Base-by-base conservation (phyloP, 192 early-diverging fungal genomes). In the Podila epicladia region DNA sequence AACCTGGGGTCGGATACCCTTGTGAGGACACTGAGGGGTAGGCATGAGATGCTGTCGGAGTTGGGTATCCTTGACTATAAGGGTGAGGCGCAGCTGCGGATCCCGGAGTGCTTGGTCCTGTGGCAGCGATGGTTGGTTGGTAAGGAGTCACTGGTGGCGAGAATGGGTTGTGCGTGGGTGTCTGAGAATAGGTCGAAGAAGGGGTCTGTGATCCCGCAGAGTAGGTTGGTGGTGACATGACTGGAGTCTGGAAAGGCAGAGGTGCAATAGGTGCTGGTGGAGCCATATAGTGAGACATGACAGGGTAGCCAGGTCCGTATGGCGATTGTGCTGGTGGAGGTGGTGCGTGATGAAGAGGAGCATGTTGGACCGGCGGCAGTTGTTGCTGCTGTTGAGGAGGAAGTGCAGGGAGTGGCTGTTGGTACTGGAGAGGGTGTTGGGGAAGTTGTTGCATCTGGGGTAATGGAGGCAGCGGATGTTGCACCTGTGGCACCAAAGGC, bases 61-160 rank as follows among this genome's bases (percentile, higher is more conserved):
- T 71, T 9, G 69, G 60, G 28, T 79, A 72, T 45, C 75, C 75
- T 64, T 71, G 75, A 64, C 75, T 79, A 51, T 79, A 79, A 3
- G 75, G 75, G 63, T 79, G 64, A 9, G 75, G 35, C 5, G 37
- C 15, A 22, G 73, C 9, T 53, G 63, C 9, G 5, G 50, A 24
- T 53, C 51, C 50, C 4, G 62, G 48, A 22, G 49, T 62, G 13
- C 67, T 33, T 2, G 64, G 51, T 8, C 33, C 58, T 50, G 59
- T 78, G 15, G 69, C 29, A 2, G 48, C 22, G 19, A 48, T 20
- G 5, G 64, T 15, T 13, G 63, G 41, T 51, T 32, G 53, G 68
- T 69, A 61, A 29, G 63, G 66, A 17, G 74, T 58, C 22, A 50
- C 38, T 59, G 31, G 45, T 12, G 69, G 63, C 20, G 68, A 57